Base-by-base conservation (phyloP, 2,329 filamentous ascomycete species). In the Phaeosphaeriaceae sp. region DNA sequence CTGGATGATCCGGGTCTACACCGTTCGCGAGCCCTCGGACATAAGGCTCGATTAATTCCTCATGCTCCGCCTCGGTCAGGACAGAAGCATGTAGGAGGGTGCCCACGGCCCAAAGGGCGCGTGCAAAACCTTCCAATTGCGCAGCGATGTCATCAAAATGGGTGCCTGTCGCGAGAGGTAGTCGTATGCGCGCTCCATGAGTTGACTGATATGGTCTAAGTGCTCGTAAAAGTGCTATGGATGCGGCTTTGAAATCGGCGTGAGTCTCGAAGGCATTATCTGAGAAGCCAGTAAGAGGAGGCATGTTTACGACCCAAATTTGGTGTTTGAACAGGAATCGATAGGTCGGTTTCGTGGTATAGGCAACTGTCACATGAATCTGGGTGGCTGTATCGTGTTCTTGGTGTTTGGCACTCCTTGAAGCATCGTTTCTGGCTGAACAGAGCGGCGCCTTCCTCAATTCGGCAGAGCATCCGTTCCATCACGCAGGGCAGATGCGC, bases 71-170 rank as follows among this genome's bases (percentile, higher is more conserved):
- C 19, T 56, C 7, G 0, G 58, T 60, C 3, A 69, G 19, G 4
- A 54, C 55, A 1, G 59, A 54, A 0, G 63, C 64, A 31, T 75
- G 71, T 11, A 74, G 20, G 3, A 76, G 66, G 2, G 71, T 60
- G 4, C 69, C 72, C n/a, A 76, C 59, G 9, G 71, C 71, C 73
- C 73, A 76, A 36, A 76, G 52, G 0, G 73, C 66, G 7, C 73
- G 73, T 1, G 73, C 73, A 53, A 60, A 76, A 7, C 73, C 73
- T 63, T 76, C 73, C 2, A 76, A 66, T 48, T 76, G 72, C 5
- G 73, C 73, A 9, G 73, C 73, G 22, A 73, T 61, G 46, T 76
- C 72, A 55, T 76, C 73, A 19, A 76, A 76, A 51, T 76, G 73
- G 1, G 73, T 76, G 11, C 73, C 73, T 10, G 71, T 76, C 15